These are phyloP conservation scores for Penicillium occitanis DNA, from an alignment of 2,329 filamentous ascomycete species.

Conservation along the genomic window DNA sequence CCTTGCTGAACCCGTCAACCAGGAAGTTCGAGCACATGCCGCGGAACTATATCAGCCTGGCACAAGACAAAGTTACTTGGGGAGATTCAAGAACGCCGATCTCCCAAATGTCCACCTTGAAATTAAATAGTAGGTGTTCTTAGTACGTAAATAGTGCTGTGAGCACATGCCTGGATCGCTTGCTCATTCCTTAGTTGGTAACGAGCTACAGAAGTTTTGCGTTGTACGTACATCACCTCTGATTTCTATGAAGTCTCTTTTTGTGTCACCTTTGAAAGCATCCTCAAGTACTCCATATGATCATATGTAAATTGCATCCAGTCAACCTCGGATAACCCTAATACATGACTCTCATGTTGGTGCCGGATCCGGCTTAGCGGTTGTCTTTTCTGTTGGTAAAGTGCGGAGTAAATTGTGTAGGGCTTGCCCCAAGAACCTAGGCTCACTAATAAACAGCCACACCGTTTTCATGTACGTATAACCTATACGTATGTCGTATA, in stretches of 20 bases:
- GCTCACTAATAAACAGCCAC: neutral
- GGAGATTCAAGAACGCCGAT: neutral
- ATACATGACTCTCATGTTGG: neutral
- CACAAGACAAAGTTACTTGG: neutral
- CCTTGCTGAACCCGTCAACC: neutral
- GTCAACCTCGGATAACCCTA: neutral
- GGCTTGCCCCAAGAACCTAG: neutral
- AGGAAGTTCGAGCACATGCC: neutral
- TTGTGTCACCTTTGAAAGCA: neutral
- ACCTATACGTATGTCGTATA: neutral
- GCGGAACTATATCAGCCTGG: neutral
- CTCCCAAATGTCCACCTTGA: neutral
- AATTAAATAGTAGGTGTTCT: neutral
- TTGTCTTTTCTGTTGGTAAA: neutral
- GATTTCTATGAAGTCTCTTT: neutral
- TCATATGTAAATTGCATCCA: neutral
- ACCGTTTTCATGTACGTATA: neutral
- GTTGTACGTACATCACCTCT: neutral
- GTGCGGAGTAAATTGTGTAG: neutral
- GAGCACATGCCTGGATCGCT: neutral
- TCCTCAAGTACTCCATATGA: neutral
- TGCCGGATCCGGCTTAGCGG: neutral
- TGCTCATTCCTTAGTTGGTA: neutral
- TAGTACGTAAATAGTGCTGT: neutral
- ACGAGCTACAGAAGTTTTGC: neutral